These are phyloP conservation scores for Sphagnum tenellum DNA, from an alignment of 225 moss, liverwort and hornwort genomes.

Conservation along the genomic window DNA sequence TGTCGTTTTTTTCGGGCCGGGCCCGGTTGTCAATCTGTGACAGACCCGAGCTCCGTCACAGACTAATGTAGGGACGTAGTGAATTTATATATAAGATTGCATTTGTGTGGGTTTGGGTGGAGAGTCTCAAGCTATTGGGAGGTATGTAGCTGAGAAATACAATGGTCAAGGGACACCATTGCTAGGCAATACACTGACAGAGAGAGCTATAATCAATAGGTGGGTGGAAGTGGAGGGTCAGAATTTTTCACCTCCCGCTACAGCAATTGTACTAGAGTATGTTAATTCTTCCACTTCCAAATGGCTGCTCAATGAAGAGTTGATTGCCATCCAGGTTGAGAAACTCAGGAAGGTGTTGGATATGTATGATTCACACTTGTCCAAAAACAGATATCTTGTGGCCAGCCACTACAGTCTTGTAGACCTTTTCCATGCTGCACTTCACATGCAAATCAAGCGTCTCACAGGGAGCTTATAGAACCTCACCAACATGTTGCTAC, in stretches of 20 bases:
- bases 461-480: constrained; percentile 8
- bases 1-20: too few relatives aligned
- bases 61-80: too few relatives aligned
- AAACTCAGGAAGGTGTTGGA: constrained; percentile 37
- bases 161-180: constrained; percentile 34
- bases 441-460: constrained; percentile 5
- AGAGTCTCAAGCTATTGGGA: constrained; percentile 60
- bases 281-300: constrained; percentile 17
- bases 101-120: neutral
- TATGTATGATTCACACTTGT: constrained; percentile 24
- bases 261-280: constrained; percentile 29
- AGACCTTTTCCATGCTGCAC: constrained; percentile 26
- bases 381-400: constrained; percentile 40
- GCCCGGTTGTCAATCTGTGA: too few relatives aligned
- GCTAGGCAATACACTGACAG: constrained; percentile 38
- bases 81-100: too few relatives aligned
- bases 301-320: constrained; percentile 17
- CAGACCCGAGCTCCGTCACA: too few relatives aligned
- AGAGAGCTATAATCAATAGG: constrained; percentile 39
- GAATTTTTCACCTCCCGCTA: constrained; percentile 30
- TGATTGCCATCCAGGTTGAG: constrained; percentile 10
- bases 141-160: constrained; percentile 44
- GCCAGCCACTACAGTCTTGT: constrained; percentile 45
- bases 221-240: constrained; percentile 59
- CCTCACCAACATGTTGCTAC: constrained; percentile 11